These are phyloP conservation scores for Arachis hypogaea DNA, from an alignment of 306 rosid species.

Conservation along the genomic window DNA sequence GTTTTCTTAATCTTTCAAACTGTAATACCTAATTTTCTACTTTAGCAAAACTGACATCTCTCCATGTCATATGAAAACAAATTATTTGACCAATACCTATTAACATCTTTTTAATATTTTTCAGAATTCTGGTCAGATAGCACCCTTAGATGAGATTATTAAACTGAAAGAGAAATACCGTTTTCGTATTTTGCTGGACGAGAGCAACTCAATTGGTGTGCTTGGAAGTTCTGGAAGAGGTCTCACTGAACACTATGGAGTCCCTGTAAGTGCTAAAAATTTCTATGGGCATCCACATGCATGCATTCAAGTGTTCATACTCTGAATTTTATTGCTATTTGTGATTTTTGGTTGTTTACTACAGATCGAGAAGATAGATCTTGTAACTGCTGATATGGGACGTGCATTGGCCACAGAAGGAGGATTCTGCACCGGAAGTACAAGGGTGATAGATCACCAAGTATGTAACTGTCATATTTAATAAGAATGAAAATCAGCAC, in stretches of 20 bases:
- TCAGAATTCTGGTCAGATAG: slow-evolving; percentile 96
- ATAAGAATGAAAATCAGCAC: neutral
- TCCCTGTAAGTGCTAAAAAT: slow-evolving; percentile 66
- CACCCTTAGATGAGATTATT: slow-evolving; percentile 87
- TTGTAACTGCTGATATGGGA: slow-evolving; percentile 97
- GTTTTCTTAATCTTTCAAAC: slow-evolving; percentile 27
- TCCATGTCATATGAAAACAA: neutral
- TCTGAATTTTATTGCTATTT: slow-evolving; percentile 33
- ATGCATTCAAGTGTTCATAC: slow-evolving; percentile 19
- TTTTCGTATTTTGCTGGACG: slow-evolving; percentile 90
- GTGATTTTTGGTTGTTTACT: slow-evolving; percentile 46
- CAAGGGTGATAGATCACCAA: slow-evolving; percentile 96
- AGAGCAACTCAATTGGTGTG: slow-evolving; percentile 97
- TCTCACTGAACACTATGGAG: slow-evolving; percentile 74
- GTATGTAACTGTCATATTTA: slow-evolving; percentile 53
- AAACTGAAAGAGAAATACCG: slow-evolving; percentile 82
- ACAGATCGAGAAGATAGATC: slow-evolving; percentile 89
- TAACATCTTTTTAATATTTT: slow-evolving; percentile 25
- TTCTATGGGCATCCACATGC: slow-evolving; percentile 18
- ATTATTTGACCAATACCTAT: slow-evolving; percentile 3
- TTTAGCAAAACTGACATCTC: slow-evolving; percentile 7
- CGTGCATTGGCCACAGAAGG: slow-evolving; percentile 95
- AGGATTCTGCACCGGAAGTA: slow-evolving; percentile 96
- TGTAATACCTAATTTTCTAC: slow-evolving; percentile 16
- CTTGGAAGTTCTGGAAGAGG: slow-evolving; percentile 97